Evolutionary conservation across 192 early-diverging fungal genomes (phyloP).

Genomic region (Umbelopsis isabellina): DNA sequence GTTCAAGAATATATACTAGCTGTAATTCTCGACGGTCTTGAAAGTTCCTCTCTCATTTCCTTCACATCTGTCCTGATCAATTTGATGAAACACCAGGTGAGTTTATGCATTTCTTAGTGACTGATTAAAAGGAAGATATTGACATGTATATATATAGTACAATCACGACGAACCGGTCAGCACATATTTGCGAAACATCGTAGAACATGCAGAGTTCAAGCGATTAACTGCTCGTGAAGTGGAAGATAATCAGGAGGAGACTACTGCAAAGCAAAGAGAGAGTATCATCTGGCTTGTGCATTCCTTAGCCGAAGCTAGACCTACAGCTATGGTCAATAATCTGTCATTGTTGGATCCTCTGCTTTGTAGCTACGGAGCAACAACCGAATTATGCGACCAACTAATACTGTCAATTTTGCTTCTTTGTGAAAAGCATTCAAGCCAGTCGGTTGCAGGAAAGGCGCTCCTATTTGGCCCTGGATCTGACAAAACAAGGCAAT

Average conservation of each 20-base stretch:
- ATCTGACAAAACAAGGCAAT: slow-evolving; percentile 46
- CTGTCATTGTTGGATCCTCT: slow-evolving; percentile 51
- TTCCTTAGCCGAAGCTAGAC: slow-evolving; percentile 52
- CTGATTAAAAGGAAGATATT: not conserved
- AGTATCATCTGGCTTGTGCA: slow-evolving; percentile 55
- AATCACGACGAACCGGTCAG: slow-evolving; percentile 36
- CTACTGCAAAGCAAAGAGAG: slow-evolving; percentile 37
- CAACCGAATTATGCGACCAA: slow-evolving; percentile 55
- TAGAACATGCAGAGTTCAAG: slow-evolving; percentile 46
- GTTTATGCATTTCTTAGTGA: not conserved
- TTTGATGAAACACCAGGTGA: slow-evolving; percentile 41
- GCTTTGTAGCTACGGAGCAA: slow-evolving; percentile 60
- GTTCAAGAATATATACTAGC: slow-evolving; percentile 46
- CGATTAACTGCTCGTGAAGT: slow-evolving; percentile 39
- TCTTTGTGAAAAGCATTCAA: slow-evolving; percentile 60
- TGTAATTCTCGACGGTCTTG: slow-evolving; percentile 42
- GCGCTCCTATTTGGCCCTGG: slow-evolving; percentile 62
- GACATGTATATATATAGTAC: slow-evolving; percentile 23
- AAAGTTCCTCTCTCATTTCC: slow-evolving; percentile 42
- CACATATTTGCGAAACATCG: slow-evolving; percentile 39
- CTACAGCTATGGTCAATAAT: slow-evolving; percentile 49
- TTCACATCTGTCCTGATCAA: slow-evolving; percentile 45
- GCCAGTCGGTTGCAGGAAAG: slow-evolving; percentile 60
- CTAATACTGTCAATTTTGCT: slow-evolving; percentile 56
- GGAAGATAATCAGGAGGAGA: slow-evolving; percentile 37